These are phyloP conservation scores for Emmonsiellopsis sp. DNA, from an alignment of 2,329 filamentous ascomycete genomes.

Conservation along the genomic window DNA sequence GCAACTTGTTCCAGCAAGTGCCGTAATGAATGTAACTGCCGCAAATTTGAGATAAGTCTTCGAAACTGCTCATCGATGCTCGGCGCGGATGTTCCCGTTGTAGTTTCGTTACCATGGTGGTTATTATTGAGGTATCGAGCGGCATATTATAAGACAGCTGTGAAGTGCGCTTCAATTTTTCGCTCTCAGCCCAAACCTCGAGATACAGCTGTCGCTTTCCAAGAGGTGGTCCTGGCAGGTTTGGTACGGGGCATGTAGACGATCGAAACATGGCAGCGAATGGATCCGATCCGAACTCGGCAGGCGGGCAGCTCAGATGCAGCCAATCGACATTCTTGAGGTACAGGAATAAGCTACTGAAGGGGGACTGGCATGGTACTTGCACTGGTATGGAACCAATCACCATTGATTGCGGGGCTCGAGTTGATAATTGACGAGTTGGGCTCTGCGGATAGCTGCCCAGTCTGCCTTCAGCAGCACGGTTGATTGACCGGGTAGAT, in stretches of 20 bases:
- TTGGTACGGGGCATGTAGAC: constrained; percentile 11
- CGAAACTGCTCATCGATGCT: constrained; percentile 9
- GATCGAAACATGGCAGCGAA: constrained; percentile 14
- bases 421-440: constrained; percentile 7
- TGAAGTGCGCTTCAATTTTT: constrained; percentile 9
- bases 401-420: neutral
- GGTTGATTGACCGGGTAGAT: constrained; percentile 2
- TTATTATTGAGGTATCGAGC: constrained; percentile 8
- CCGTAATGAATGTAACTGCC: constrained; percentile 13
- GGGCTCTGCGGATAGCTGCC: constrained; percentile 7
- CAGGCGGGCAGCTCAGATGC: constrained; percentile 9
- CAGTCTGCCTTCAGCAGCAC: constrained; percentile 7
- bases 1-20: constrained; percentile 12
- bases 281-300: constrained; percentile 8
- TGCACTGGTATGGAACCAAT: constrained; percentile 4
- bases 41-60: constrained; percentile 11
- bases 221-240: constrained; percentile 10
- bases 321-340: constrained; percentile 13
- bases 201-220: constrained; percentile 14
- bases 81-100: constrained; percentile 11
- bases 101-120: constrained; percentile 9
- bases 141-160: neutral
- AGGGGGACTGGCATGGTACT: constrained; percentile 9
- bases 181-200: constrained; percentile 11
- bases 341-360: constrained; percentile 12